Base-by-base conservation (phyloP, 257 asterid species). In the Przewalskia tangutica region DNA sequence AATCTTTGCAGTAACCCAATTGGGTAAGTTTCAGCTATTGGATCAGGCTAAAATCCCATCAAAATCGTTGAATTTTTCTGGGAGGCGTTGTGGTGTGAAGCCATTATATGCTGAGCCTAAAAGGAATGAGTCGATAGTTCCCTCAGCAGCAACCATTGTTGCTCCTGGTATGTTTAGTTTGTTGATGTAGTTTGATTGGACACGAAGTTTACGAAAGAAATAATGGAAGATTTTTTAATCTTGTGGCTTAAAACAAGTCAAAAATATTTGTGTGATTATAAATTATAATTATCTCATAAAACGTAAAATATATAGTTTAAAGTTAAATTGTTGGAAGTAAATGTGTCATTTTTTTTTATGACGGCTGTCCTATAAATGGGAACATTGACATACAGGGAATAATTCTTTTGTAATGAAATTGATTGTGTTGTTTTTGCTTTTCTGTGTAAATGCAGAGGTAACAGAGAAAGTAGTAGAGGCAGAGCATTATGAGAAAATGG, bases 21-120 rank as follows among this genome's bases (percentile, higher is more conserved):
- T 87, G 81, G 91, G 91, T 53, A 81, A 87, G 3, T 86, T 84
- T 78, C 95, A 84, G 85, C 85, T 86, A 81, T 87, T 86, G 82
- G 95, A 92, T 85, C 83, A 86, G 85, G 83, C 84, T 14, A 80
- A 77, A 84, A 14, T 71, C 32, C 79, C 75, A 78, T 82, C 91
- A 13, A 16, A 85, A 64, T 80, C 88, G 11, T 78, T 89, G 84
- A 89, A 63, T 77, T 13, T 54, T 14, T 81, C 89, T 0, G 59
- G 89, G 62, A 81, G 89, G 77, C 86, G 86, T 20, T 81, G 82
- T 83, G 80, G 85, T 42, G 95, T 89, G 71, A 91, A 83, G 89
- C 84, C 96, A 8, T 27, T 27, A 27, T 27, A 27, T 27, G 32
- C 32, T 27, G 32, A 27, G 32, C 32, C 32, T 27, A 27, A 27